Base-by-base conservation (phyloP, 2,329 filamentous ascomycete species). In the Beauveria medogensis region DNA sequence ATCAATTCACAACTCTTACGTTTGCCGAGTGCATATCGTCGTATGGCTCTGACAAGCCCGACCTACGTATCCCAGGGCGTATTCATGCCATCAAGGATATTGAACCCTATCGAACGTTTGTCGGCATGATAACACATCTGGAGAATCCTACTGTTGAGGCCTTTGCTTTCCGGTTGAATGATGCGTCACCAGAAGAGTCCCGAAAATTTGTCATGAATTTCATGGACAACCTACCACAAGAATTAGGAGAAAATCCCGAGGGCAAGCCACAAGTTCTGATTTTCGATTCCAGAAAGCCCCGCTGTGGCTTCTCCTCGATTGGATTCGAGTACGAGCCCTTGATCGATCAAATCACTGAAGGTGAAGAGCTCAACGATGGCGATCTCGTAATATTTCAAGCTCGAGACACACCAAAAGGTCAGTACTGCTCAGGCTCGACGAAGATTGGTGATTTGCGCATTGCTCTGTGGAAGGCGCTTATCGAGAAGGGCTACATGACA, bases 21-120 rank as follows among this genome's bases (percentile, higher is more conserved):
- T 76, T 74, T 61, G 72, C 72, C 0, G 71, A 76, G 2, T 71
- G 88, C 20, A 97, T 99, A 87, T 76, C 81, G 1, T 78, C 75
- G 3, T 96, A 92, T 69, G 94, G 94, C 12, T 89, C 86, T 5
- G 94, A 99, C 73, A 99, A 99, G 73, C 94, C 94, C 4, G 94
- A 99, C 70, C 76, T 93, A 10, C 85, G 94, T 20, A 88, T 92
- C 43, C 82, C 84, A 1, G 86, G 85, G 28, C 75, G 83, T 68
- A 90, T 95, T 12, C 63, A 78, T 76, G 57, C 78, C 1, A 78
- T 96, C 44, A 85, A 88, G 22, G 75, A 87, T 63, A 73, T 88
- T 61, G 76, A 70, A 1, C 67, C 69, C 2, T 71, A 70, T 89
- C 5, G 81, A 84, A 8, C 88, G 61, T 87, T 96, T 14, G 79